These are phyloP conservation scores for Pyricularia sp. DNA, from an alignment of 2,329 filamentous ascomycete genomes.

Conservation along the genomic window DNA sequence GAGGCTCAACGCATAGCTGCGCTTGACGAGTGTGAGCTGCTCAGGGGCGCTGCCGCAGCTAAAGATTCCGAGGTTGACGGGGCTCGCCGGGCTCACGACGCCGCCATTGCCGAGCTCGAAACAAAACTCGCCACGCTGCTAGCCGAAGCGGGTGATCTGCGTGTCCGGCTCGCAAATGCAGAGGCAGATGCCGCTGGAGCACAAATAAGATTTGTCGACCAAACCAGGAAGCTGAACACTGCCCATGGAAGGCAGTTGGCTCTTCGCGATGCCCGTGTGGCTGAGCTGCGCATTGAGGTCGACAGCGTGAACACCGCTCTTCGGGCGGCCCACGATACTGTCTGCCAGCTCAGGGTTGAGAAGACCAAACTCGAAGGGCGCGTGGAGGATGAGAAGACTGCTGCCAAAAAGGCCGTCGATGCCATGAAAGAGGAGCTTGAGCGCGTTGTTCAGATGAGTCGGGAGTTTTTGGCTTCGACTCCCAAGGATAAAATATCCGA, in stretches of 20 bases:
- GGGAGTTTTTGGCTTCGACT: slow-evolving; percentile 24
- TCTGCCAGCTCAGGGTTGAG: slow-evolving; percentile 31
- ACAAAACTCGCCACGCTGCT: slow-evolving; percentile 27
- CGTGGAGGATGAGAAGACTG: slow-evolving; percentile 23
- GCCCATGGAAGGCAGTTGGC: slow-evolving; percentile 34
- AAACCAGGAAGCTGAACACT: slow-evolving; percentile 19
- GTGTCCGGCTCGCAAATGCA: slow-evolving; percentile 22
- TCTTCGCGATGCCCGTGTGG: slow-evolving; percentile 34
- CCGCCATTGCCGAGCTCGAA: slow-evolving; percentile 28
- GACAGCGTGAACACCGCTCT: slow-evolving; percentile 32
- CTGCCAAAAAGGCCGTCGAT: slow-evolving; percentile 31
- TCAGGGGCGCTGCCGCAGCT: not conserved
- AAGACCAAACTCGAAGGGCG: slow-evolving; percentile 24
- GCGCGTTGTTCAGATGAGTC: slow-evolving; percentile 31
- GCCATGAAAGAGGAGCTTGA: slow-evolving; percentile 39
- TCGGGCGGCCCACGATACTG: slow-evolving; percentile 31
- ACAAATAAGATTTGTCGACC: slow-evolving; percentile 1
- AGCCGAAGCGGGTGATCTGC: slow-evolving; percentile 23
- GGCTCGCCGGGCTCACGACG: slow-evolving; percentile 11
- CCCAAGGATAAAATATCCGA: not conserved
- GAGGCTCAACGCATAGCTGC: slow-evolving; percentile 35
- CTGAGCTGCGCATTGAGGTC: slow-evolving; percentile 34
- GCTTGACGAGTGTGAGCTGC: slow-evolving; percentile 28
- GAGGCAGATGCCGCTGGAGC: slow-evolving; percentile 12
- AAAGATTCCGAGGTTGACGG: not conserved